A percentile compares a stretch with the other conserved stretches of the same genome.
phyloP scores from a whole-genome alignment of 2,329 filamentous ascomycete species.

The Thermothelomyces thermophilus region DNA sequence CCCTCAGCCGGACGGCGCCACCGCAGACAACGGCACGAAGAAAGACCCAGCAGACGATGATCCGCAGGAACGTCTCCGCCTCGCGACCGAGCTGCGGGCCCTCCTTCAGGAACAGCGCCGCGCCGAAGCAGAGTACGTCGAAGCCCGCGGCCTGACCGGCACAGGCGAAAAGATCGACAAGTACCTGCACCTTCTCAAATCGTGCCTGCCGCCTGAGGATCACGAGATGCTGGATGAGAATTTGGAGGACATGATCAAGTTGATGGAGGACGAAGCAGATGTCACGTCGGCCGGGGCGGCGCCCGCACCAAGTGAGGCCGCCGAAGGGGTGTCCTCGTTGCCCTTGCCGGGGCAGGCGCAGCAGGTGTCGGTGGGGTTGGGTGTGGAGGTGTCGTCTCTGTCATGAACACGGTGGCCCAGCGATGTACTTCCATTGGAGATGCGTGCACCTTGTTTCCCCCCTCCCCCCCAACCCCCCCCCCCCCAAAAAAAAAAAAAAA shows the following conservation, averaged over 20 bases:
- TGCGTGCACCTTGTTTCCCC: neutral
- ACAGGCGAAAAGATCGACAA: conserved; percentile 67
- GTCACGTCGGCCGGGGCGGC: conserved; percentile 22
- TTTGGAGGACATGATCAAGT: conserved; percentile 52
- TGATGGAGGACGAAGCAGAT: conserved; percentile 58
- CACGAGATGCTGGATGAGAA: conserved; percentile 61
- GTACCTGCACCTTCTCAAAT: conserved; percentile 63
- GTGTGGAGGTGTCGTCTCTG: neutral
- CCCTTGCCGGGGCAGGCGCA: neutral
- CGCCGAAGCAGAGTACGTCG: conserved; percentile 61
- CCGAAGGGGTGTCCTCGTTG: neutral
- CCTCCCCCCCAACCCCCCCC: too few relatives aligned
- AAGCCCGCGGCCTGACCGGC: conserved; percentile 61
- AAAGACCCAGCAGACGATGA: conserved; percentile 30
- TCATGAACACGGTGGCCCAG: neutral
- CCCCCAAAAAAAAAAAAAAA: too few relatives aligned
- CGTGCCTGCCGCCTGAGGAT: conserved; percentile 61
- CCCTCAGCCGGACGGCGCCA: conserved; percentile 34
- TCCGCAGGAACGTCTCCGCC: conserved; percentile 48
- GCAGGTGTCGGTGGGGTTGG: neutral
- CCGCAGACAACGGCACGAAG: neutral
- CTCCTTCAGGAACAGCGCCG: conserved; percentile 54
- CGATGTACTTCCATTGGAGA: neutral
- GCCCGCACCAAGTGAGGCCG: neutral
- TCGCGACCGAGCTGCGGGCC: conserved; percentile 52